These are phyloP conservation scores for Flaveria ramosissima DNA, from an alignment of 129 eudicot genomes.

Conservation along the genomic window DNA sequence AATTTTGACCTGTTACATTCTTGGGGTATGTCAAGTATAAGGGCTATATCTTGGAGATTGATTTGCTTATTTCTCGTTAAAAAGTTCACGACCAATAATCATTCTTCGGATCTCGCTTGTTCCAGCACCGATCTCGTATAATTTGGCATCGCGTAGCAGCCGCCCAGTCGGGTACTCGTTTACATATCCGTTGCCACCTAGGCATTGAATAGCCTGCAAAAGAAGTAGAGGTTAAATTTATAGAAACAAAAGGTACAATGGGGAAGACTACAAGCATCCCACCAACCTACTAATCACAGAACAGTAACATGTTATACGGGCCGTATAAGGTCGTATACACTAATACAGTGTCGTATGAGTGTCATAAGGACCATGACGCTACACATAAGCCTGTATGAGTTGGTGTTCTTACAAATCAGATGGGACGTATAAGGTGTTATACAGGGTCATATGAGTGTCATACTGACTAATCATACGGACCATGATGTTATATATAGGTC, in stretches of 20 bases:
- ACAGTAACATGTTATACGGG: too few relatives aligned
- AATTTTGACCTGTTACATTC: not conserved
- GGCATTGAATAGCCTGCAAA: constrained; percentile 89
- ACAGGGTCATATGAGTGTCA: too few relatives aligned
- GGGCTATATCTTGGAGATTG: not conserved
- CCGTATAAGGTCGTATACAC: too few relatives aligned
- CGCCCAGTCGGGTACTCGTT: constrained; percentile 94
- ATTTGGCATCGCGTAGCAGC: constrained; percentile 81
- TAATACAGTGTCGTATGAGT: too few relatives aligned
- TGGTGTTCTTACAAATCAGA: too few relatives aligned
- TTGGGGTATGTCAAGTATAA: not conserved
- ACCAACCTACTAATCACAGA: too few relatives aligned
- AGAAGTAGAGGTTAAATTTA: not conserved
- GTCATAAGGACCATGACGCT: too few relatives aligned
- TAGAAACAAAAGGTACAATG: not conserved
- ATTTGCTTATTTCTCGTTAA: constrained; percentile 56
- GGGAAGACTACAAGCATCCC: too few relatives aligned
- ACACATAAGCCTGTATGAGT: too few relatives aligned
- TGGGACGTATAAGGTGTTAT: too few relatives aligned
- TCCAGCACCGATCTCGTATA: constrained; percentile 95
- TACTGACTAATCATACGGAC: too few relatives aligned
- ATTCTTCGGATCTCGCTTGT: constrained; percentile 87
- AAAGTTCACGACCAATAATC: constrained; percentile 76
- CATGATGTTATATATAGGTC: too few relatives aligned
- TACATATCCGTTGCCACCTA: constrained; percentile 94